Base-by-base conservation (phyloP, 805 yeast genomes). In the Yamadazyma phyllophila region DNA sequence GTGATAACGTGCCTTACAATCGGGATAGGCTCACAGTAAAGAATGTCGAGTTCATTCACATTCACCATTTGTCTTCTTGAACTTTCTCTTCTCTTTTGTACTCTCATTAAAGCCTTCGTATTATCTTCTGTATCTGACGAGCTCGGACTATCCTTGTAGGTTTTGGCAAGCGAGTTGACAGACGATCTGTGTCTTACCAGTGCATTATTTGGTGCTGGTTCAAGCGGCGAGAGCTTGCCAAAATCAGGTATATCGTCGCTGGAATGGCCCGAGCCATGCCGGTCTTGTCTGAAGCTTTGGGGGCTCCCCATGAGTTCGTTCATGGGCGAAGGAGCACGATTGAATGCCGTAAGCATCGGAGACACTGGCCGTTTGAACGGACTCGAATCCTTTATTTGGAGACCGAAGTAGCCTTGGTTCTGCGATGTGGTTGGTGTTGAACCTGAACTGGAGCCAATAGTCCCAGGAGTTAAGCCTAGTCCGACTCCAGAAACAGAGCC, bases 1-100 rank as follows among this genome's bases (percentile, higher is more conserved):
- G 81, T 76, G 24, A 84, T 76, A 11, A 88, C 74, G 56, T 79
- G 87, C 40, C 96, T 67, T 53, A 88, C 83, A 46, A 85, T 85
- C 0, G 96, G 94, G 48, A 88, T 87, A 2, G 94, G 89, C 56
- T 89, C 96, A 63, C 97, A 90, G 11, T 89, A 70, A 38, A 92
- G 68, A 4, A 90, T 82, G 60, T 88, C 91, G 53, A 86, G 62
- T 30, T 71, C 74, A 44, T 49, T 47, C 26, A 42, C 38, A 26
- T 52, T 42, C 15, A 61, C 52, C 9, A 57, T 51, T 30, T 66
- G 44, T 9, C 45, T 20, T 20, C 70, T 60, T 7, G 81, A 65
- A 39, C 81, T 73, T 55, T 77, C 80, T 44, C 87, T 65, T 48
- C 88, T 69, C 47, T 73, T 76, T 33, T 74, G 75, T 1, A 81